These are phyloP conservation scores for Daldinia bambusicola DNA, from an alignment of 495 filamentous ascomycete species.

Conservation along the genomic window DNA sequence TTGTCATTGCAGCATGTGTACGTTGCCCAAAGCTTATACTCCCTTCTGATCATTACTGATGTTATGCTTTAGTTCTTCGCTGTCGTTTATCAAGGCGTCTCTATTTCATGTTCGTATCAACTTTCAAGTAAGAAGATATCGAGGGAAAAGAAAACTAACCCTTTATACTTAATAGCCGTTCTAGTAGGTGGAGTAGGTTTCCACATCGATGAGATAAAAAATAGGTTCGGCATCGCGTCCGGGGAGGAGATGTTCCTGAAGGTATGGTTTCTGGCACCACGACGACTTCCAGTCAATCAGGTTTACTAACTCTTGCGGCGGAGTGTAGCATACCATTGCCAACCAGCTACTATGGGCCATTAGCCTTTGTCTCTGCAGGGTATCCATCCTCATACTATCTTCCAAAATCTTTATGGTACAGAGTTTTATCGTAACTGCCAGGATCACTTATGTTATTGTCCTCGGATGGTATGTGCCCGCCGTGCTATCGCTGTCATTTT, in stretches of 20 bases:
- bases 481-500: neutral
- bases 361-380: slow-evolving; percentile 45
- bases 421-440: slow-evolving; percentile 38
- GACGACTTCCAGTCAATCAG: neutral
- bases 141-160: slow-evolving; percentile 13
- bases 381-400: slow-evolving; percentile 45
- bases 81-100: slow-evolving; percentile 36
- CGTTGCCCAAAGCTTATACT: slow-evolving; percentile 26
- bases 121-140: neutral
- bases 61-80: slow-evolving; percentile 22
- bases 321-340: slow-evolving; percentile 25
- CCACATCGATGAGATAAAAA: slow-evolving; percentile 34
- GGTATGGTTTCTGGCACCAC: slow-evolving; percentile 12
- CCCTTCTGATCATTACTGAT: slow-evolving; percentile 8
- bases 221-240: slow-evolving; percentile 32
- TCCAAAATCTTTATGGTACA: slow-evolving; percentile 42
- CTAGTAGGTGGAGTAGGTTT: slow-evolving; percentile 37
- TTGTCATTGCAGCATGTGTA: slow-evolving; percentile 46
- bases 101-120: slow-evolving; percentile 40
- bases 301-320: slow-evolving; percentile 12
- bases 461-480: slow-evolving; percentile 33
- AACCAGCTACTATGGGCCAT: slow-evolving; percentile 43
- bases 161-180: slow-evolving; percentile 29
- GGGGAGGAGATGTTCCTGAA: slow-evolving; percentile 29
- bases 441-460: slow-evolving; percentile 39